phyloP scores from a whole-genome alignment of 2,329 filamentous ascomycete genomes.

The Botrytis fragariae region DNA sequence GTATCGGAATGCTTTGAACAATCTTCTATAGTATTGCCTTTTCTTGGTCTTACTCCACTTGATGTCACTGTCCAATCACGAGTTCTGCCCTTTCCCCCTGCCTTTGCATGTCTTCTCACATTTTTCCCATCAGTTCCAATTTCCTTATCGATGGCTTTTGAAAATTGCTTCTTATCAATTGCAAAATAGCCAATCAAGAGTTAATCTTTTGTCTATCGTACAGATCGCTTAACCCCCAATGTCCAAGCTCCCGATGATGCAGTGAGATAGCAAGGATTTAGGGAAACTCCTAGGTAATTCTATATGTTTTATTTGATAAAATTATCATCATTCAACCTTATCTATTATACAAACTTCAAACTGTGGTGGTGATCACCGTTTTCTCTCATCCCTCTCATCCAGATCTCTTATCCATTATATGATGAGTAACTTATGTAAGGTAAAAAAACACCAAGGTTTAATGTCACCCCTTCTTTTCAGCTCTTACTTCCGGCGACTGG shows the following conservation, averaged over 20 bases:
- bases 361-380: not conserved
- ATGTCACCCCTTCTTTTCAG: not conserved
- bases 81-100: not conserved
- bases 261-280: constrained; percentile 11
- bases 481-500: not conserved
- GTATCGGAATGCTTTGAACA: not conserved
- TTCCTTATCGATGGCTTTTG: constrained; percentile 14
- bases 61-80: not conserved
- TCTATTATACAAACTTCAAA: not conserved
- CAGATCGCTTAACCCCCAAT: constrained; percentile 15
- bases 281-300: not conserved
- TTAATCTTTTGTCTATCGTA: not conserved
- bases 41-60: not conserved
- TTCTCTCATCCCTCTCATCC: not conserved
- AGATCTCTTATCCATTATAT: not conserved
- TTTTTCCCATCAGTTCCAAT: not conserved
- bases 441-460: not conserved
- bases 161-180: constrained; percentile 1
- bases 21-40: not conserved
- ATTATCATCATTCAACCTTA: constrained; percentile 12
- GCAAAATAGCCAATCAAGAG: constrained; percentile 3
- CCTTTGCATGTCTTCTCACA: not conserved
- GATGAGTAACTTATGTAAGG: not conserved
- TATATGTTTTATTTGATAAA: constrained; percentile 16
- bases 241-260: constrained; percentile 14